Base-by-base conservation (phyloP, 495 filamentous ascomycete species). In the Cercophora sp. region DNA sequence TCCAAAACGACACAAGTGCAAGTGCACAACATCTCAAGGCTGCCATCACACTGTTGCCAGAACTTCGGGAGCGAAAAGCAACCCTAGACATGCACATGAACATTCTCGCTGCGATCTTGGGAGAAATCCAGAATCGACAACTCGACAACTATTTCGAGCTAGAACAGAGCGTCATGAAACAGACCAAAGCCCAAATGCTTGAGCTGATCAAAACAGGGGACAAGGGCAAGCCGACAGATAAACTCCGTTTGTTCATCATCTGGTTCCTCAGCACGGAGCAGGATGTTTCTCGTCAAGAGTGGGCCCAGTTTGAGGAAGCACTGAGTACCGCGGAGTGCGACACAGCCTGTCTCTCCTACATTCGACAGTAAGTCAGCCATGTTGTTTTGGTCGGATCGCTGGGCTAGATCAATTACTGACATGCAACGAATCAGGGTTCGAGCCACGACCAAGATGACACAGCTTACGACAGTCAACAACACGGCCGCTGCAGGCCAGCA, bases 31-130 rank as follows among this genome's bases (percentile, higher is more conserved):
- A 99, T 70, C 82, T 99, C 15, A 97, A 97, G 70, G 88, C 89
- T 10, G 94, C 91, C 15, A 95, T 99, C 47, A 94, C 91, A 0
- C 78, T 92, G 1, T 78, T 99, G 13, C 94, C 94, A 1, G 92
- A 97, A 66, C 72, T 99, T 45, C 83, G 89, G 35, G 93, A 96
- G 60, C 82, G 93, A 51, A 99, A 99, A 67, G 85, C 85, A 2
- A 80, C 84, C 15, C 79, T 99, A 10, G 92, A 96, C 63, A 97
- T 96, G 89, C 94, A 99, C 68, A 99, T 99, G 94, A 96, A 95
- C 65, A 61, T 67, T 25, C 55, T 67, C 1, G 60, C 64, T 8
- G 64, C 62, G 8, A 65, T 67, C 3, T 36, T 65, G 5, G 51
- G 55, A 2, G 60, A 59, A 23, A 65, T 66, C 8, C 64, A 63